Conservation (phyloP, 148 eudicot species). For the Euryodendron excelsum region DNA sequence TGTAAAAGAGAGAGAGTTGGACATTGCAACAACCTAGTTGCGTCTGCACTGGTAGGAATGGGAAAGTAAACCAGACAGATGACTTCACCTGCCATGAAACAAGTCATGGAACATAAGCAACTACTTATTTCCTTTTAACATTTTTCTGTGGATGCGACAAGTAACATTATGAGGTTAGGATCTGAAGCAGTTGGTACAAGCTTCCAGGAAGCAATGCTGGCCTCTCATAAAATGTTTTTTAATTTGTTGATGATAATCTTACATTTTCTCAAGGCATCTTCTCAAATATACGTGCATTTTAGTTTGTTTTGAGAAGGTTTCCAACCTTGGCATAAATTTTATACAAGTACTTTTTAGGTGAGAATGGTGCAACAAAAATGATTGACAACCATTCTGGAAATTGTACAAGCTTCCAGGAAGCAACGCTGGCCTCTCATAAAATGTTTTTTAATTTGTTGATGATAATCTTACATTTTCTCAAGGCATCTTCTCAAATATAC, state of each 20-base stretch:
- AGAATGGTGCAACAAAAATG: too few species aligned
- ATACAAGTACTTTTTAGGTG: too few species aligned
- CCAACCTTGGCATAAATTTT: too few species aligned
- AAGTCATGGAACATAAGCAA: neutral
- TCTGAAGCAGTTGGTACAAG: neutral
- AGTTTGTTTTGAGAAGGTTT: neutral
- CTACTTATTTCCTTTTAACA: neutral
- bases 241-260: neutral
- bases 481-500: neutral
- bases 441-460: neutral
- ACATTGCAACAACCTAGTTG: neutral
- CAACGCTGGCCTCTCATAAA: neutral
- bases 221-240: neutral
- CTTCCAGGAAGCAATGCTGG: neutral
- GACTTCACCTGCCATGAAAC: neutral
- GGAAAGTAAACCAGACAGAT: neutral
- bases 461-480: neutral
- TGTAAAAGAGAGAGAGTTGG: neutral
- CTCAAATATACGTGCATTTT: neutral
- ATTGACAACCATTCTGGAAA: too few species aligned
- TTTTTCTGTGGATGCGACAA: neutral
- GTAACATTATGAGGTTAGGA: neutral
- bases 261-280: neutral
- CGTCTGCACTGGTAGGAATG: constrained; percentile 4
- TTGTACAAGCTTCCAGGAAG: neutral